Evolutionary conservation across 1,284 basidiomycete genomes (phyloP).

Genomic region (Ceratobasidium sp.): DNA sequence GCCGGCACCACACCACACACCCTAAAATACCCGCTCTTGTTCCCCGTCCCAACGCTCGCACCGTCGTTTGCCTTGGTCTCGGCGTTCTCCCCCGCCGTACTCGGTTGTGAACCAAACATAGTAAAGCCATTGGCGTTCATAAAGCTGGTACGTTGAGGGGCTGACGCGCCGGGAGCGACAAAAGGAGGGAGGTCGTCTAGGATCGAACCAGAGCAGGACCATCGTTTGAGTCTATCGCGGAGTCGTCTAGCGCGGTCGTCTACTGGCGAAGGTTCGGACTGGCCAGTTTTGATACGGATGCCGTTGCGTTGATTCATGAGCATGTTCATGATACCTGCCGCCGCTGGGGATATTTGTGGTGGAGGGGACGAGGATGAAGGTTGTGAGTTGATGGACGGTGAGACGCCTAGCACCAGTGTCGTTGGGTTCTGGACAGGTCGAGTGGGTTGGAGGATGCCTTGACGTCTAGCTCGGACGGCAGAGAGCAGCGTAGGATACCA

Average conservation of each 20-base stretch:
- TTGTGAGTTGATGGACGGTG: conserved; percentile 53
- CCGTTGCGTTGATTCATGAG: conserved; percentile 50
- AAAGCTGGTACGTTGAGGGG: conserved; percentile 5
- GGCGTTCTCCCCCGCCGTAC: neutral
- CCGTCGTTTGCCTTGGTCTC: conserved; percentile 16
- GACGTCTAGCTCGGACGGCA: conserved; percentile 79
- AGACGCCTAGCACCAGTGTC: conserved; percentile 85
- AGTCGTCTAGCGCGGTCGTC: conserved; percentile 80
- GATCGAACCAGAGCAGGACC: conserved; percentile 73
- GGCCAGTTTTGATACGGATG: conserved; percentile 64
- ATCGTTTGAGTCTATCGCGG: conserved; percentile 74
- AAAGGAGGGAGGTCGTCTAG: conserved; percentile 70
- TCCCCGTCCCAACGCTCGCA: conserved; percentile 55
- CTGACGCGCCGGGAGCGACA: conserved; percentile 4
- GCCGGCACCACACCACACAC: conserved; percentile 79
- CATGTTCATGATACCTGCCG: conserved; percentile 59
- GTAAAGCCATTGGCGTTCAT: conserved; percentile 37
- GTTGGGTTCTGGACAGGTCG: conserved; percentile 76
- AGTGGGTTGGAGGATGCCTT: conserved; percentile 66
- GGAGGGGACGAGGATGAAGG: conserved; percentile 52
- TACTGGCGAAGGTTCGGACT: conserved; percentile 60
- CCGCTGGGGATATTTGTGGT: conserved; percentile 14
- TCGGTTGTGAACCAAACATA: conserved; percentile 32
- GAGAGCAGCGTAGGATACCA: conserved; percentile 87
- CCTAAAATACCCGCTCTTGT: conserved; percentile 72